Evolutionary conservation across 208 protist species (phyloP).

Genomic region (Wallacemonas sp.): DNA sequence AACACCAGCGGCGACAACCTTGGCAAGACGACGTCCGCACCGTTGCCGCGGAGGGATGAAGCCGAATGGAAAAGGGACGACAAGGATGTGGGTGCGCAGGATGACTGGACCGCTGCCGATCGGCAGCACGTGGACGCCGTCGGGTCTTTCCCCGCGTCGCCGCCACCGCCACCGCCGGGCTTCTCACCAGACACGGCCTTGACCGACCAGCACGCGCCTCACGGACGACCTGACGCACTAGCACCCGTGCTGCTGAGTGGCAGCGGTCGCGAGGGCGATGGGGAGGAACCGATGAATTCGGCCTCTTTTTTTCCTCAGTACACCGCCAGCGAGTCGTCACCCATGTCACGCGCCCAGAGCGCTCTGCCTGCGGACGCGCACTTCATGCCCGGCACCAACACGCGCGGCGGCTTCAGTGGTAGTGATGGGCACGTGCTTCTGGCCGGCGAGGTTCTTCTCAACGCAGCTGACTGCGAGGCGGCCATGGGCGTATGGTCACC

Average conservation of each 20-base stretch:
- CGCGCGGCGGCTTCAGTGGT: background rate
- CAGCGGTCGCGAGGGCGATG: background rate
- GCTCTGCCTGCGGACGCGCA: background rate
- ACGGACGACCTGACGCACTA: background rate
- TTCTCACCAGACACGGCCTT: conserved; percentile 7
- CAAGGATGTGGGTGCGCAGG: background rate
- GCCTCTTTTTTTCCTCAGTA: background rate
- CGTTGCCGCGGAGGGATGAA: background rate
- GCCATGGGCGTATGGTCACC: conserved; percentile 8
- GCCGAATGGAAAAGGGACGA: background rate
- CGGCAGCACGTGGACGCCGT: background rate
- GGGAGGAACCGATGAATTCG: background rate
- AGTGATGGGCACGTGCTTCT: background rate
- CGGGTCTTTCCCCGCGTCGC: conserved; percentile 14
- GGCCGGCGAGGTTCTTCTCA: conserved; percentile 4
- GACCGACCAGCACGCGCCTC: background rate
- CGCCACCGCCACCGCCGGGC: conserved; percentile 9
- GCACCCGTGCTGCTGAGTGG: background rate
- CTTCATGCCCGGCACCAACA: background rate
- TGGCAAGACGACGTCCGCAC: background rate
- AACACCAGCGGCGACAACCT: background rate
- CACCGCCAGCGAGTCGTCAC: background rate
- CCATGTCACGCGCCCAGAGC: conserved; percentile 1
- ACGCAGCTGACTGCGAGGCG: background rate
- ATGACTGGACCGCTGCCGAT: background rate